Conservation (phyloP, 2,329 filamentous ascomycete species). For the Rhynchosporium graminicola region DNA sequence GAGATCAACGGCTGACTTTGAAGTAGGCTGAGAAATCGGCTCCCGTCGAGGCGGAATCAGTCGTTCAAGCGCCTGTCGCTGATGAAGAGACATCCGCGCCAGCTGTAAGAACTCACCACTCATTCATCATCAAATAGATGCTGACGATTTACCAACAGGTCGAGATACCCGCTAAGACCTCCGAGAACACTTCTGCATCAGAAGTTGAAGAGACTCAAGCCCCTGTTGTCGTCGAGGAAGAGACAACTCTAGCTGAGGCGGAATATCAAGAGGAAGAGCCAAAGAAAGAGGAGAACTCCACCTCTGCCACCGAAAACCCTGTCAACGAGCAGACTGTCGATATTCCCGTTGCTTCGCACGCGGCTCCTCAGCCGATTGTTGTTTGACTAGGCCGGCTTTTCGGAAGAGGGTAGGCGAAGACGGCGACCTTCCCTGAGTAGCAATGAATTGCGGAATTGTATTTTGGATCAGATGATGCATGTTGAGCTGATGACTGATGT, state of each 20-base stretch:
- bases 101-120: neutral
- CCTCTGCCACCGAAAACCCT: constrained; percentile 5
- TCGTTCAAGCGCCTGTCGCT: neutral
- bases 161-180: neutral
- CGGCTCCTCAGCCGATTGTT: constrained; percentile 21
- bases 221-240: neutral
- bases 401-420: constrained; percentile 8
- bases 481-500: neutral
- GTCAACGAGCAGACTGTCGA: constrained; percentile 3
- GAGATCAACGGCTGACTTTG: neutral
- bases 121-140: neutral
- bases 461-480: neutral
- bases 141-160: neutral
- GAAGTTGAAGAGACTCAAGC: neutral
- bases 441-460: neutral
- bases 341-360: constrained; percentile 6
- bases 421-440: neutral
- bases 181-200: neutral
- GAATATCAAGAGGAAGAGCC: neutral
- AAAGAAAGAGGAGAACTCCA: constrained; percentile 12
- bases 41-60: neutral
- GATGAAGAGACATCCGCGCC: neutral
- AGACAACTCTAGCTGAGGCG: neutral
- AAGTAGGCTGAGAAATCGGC: neutral
- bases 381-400: constrained; percentile 23